These are phyloP conservation scores for Chenopodium formosanum DNA, from an alignment of 148 eudicot genomes.

Conservation along the genomic window DNA sequence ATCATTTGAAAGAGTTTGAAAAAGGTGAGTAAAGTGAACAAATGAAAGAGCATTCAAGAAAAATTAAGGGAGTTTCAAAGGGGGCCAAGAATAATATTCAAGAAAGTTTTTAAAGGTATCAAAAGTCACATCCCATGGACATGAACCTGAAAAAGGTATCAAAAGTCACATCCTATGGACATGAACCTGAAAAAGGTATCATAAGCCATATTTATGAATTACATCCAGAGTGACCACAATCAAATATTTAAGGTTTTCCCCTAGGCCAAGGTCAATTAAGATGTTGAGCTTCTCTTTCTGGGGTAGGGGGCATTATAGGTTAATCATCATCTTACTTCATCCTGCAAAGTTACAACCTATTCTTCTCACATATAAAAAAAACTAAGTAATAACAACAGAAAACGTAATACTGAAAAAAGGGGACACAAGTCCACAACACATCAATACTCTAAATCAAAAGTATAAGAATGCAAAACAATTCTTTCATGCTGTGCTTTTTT, in stretches of 20 bases:
- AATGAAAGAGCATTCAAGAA: too few relatives aligned
- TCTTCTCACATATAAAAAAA: neutral
- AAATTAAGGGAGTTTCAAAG: too few relatives aligned
- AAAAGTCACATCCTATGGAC: neutral
- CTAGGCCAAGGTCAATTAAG: neutral
- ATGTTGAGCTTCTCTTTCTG: too few relatives aligned
- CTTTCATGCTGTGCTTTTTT: neutral
- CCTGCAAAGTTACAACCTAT: neutral
- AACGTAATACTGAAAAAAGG: neutral
- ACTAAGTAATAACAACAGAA: neutral
- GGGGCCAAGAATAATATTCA: too few relatives aligned
- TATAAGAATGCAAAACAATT: neutral
- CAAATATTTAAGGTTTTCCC: neutral
- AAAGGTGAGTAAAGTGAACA: too few relatives aligned
- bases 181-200: slow-evolving; percentile 40
- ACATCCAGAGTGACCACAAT: neutral
- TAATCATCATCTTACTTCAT: too few relatives aligned
- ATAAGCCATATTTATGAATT: neutral
- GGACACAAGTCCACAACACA: neutral
- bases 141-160: slow-evolving; percentile 40
- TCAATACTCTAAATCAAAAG: neutral
- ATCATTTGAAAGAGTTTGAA: too few relatives aligned
- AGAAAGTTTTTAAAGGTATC: too few relatives aligned
- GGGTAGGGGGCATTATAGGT: neutral
- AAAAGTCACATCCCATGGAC: too few relatives aligned